phyloP scores from a whole-genome alignment of 208 protist genomes.

The Herpetomonas samuelpessoai region DNA sequence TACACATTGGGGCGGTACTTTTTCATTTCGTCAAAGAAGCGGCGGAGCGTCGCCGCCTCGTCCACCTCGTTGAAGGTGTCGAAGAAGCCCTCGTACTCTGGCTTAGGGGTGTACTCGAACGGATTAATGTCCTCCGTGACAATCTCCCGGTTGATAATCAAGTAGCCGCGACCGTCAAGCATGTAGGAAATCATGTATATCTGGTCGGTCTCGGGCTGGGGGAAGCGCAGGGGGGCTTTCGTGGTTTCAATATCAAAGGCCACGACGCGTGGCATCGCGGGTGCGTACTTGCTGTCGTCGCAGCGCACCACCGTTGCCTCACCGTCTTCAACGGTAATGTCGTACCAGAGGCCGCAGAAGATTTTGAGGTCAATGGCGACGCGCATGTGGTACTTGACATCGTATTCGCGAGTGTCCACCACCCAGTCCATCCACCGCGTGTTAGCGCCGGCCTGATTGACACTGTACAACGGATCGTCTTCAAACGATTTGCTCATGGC shows the following conservation, averaged over 20 bases:
- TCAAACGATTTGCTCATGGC: slow-evolving; percentile 73
- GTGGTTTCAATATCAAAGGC: slow-evolving; percentile 99
- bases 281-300: slow-evolving; percentile 87
- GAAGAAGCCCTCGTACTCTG: slow-evolving; percentile 98
- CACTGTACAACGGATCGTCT: slow-evolving; percentile 36
- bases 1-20: slow-evolving; percentile 96
- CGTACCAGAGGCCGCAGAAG: slow-evolving; percentile 97
- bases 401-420: slow-evolving; percentile 98
- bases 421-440: slow-evolving; percentile 92
- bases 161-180: slow-evolving; percentile 97
- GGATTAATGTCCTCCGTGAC: slow-evolving; percentile 97
- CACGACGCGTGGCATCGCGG: slow-evolving; percentile 89
- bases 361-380: slow-evolving; percentile 96
- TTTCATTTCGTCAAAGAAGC: slow-evolving; percentile 97
- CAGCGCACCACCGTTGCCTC: slow-evolving; percentile 61
- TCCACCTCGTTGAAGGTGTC: slow-evolving; percentile 97
- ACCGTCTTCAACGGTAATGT: slow-evolving; percentile 78
- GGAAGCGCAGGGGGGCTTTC: slow-evolving; percentile 99
- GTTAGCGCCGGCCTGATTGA: slow-evolving; percentile 7
- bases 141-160: slow-evolving; percentile 98
- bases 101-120: slow-evolving; percentile 99
- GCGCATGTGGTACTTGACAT: slow-evolving; percentile 99
- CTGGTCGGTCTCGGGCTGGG: slow-evolving; percentile 96
- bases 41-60: slow-evolving; percentile 90
- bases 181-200: slow-evolving; percentile 99